Base-by-base conservation (phyloP, 225 moss, liverwort and hornwort genomes). In the Polytrichum formosum region DNA sequence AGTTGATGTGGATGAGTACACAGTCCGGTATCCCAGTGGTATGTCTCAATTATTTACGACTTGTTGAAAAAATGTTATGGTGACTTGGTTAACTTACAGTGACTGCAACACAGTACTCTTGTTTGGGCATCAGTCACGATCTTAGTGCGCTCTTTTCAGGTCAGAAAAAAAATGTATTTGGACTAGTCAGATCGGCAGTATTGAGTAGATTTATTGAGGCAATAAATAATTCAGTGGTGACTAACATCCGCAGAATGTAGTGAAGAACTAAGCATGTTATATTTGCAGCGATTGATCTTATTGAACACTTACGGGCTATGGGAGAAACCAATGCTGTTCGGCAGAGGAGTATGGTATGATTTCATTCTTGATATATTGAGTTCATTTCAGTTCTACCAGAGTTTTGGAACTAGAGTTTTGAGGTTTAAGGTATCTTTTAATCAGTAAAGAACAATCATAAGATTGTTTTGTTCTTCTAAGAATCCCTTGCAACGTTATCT, bases 311-410 rank as follows among this genome's bases (percentile, higher is more conserved):
- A 69, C 98, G 98, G 26, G 76, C 85, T 18, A 94, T 94, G 92
- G 98, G 98, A 65, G 98, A 99, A 81, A 87, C 81, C 56, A 99
- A 93, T 83, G 94, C 94, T 71, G 92, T 99, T 67, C 90, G 91
- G 21, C 80, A 94, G 71, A 88, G 92, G 84, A 89, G 79, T 66
- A 72, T 80, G 87, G 92, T 97, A 80, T 33, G 85, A 53, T 19
- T 46, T 4, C 46, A 46, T 46, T 46, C 46, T 46, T 13, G 13
- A 46, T 46, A 46, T 4, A 46, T 46, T 46, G 46, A 46, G 13
- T 46, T 46, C 3, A 46, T 3, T 46, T 46, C 13, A 46, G 46
- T 46, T 13, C 3, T 8, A 13, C 13, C 46, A 46, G 46, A 16
- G 46, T 13, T 3, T 46, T 46, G 46, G 46, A 46, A 46, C 46